Evolutionary conservation across 164 flowering plant species (phyloP).

Genomic region (Berberis thunbergii): DNA sequence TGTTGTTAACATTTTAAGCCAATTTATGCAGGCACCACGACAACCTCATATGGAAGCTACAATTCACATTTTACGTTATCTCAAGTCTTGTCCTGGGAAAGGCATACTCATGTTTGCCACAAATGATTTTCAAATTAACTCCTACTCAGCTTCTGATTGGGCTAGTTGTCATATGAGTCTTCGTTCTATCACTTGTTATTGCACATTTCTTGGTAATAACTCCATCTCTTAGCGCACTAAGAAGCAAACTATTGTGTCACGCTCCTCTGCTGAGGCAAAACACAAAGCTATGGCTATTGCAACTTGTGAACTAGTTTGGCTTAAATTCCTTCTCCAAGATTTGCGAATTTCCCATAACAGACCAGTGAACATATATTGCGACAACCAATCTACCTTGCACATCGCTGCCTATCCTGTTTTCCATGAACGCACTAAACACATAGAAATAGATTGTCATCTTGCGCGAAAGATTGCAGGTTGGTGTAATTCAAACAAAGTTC

Average conservation of each 20-base stretch:
- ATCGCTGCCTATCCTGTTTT: too few relatives aligned
- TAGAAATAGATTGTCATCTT: neutral
- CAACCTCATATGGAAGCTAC: neutral
- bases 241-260: neutral
- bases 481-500: neutral
- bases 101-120: neutral
- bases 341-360: neutral
- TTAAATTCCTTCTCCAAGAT: too few relatives aligned
- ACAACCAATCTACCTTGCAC: neutral
- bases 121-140: neutral
- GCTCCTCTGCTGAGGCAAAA: neutral
- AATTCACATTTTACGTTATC: neutral
- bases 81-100: neutral
- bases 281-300: neutral
- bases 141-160: neutral
- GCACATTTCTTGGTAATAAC: neutral
- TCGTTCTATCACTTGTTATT: neutral
- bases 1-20: too few relatives aligned
- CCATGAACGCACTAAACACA: too few relatives aligned
- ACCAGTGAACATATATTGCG: neutral
- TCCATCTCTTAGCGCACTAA: neutral
- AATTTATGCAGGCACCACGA: neutral
- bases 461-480: too few relatives aligned
- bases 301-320: too few relatives aligned
- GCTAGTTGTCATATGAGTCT: neutral